phyloP scores from a whole-genome alignment of 306 rosid species.

The Potentilla sterilis region DNA sequence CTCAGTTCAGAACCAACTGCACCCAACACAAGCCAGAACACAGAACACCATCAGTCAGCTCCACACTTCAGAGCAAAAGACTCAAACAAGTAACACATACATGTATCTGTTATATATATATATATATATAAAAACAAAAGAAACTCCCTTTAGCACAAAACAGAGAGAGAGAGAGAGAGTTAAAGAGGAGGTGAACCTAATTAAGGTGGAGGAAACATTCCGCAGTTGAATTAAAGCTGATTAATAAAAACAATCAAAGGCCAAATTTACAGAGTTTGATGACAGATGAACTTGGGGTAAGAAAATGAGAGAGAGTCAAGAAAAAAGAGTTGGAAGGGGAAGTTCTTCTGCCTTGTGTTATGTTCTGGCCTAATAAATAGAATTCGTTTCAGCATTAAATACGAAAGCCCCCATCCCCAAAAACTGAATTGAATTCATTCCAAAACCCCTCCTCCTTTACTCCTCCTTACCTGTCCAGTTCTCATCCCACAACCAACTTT shows the following conservation, averaged over 20 bases:
- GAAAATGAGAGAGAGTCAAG: neutral
- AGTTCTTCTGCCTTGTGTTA: neutral
- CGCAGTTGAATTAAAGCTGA: slow-evolving; percentile 9
- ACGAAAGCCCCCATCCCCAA: neutral
- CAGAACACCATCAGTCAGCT: neutral
- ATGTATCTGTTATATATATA: neutral
- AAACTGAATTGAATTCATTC: neutral
- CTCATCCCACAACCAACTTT: slow-evolving; percentile 6
- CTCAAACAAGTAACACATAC: neutral
- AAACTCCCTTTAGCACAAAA: neutral
- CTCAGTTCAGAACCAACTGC: slow-evolving; percentile 33
- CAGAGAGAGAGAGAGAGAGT: neutral
- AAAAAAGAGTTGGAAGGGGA: slow-evolving; percentile 14
- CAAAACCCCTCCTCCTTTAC: neutral
- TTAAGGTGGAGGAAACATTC: neutral
- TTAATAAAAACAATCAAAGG: slow-evolving; percentile 1
- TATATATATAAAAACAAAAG: too few species aligned
- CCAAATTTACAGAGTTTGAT: neutral
- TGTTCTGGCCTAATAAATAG: slow-evolving; percentile 15
- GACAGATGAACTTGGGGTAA: neutral
- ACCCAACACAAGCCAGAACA: slow-evolving; percentile 1
- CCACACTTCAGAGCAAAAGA: neutral
- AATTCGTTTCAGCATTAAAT: slow-evolving; percentile 16
- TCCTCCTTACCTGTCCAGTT: slow-evolving; percentile 12
- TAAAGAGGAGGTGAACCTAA: neutral